A percentile compares a stretch with the other conserved stretches of the same genome.
Evolutionary conservation across 2,329 filamentous ascomycete species (phyloP).

Genomic region (Ophiocordyceps unilateralis): DNA sequence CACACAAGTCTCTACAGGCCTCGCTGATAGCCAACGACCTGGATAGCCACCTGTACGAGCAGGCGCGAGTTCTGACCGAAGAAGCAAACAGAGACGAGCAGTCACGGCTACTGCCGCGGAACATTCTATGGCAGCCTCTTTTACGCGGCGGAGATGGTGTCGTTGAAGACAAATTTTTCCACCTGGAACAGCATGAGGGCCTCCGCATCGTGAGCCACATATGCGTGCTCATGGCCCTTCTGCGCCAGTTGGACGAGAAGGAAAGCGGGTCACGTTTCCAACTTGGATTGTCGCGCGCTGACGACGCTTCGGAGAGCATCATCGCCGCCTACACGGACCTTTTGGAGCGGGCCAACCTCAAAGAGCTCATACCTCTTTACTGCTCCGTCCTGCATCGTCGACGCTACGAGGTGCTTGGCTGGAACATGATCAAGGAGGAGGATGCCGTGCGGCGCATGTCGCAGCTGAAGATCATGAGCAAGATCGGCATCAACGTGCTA

Average conservation of each 20-base stretch:
- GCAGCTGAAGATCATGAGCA: slow-evolving; percentile 58
- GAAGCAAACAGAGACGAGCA: slow-evolving; percentile 7
- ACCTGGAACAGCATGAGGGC: slow-evolving; percentile 41
- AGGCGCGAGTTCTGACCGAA: slow-evolving; percentile 26
- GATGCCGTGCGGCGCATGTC: slow-evolving; percentile 46
- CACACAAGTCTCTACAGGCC: slow-evolving; percentile 61
- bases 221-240: slow-evolving; percentile 46
- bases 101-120: slow-evolving; percentile 12
- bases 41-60: slow-evolving; percentile 38
- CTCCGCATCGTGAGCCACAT: slow-evolving; percentile 53
- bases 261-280: slow-evolving; percentile 4
- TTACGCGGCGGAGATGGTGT: slow-evolving; percentile 13
- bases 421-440: slow-evolving; percentile 58
- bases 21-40: slow-evolving; percentile 52
- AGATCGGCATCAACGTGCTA: slow-evolving; percentile 54
- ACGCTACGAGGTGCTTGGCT: slow-evolving; percentile 54
- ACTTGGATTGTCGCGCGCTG: slow-evolving; percentile 8
- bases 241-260: slow-evolving; percentile 36
- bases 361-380: slow-evolving; percentile 73
- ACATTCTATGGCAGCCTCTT: neutral
- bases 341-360: slow-evolving; percentile 53
- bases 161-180: slow-evolving; percentile 30
- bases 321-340: slow-evolving; percentile 70
- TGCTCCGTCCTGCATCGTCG: slow-evolving; percentile 59
- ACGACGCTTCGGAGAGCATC: slow-evolving; percentile 50